Base-by-base conservation (phyloP, 345 rosid species). In the Eucalyptus dawsonii region DNA sequence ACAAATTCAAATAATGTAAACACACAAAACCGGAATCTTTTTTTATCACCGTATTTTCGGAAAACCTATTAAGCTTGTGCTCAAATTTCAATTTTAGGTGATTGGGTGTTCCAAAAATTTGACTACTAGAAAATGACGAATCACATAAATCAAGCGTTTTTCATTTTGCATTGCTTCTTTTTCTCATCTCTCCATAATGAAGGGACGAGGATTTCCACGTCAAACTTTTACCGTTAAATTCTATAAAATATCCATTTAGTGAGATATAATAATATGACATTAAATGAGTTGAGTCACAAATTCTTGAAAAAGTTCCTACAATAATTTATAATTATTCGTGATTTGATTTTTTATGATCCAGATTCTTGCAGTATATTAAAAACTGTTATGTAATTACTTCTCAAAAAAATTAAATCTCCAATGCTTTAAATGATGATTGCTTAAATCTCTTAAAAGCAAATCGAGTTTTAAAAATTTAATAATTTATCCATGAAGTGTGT, bases 371-470 rank as follows among this genome's bases (percentile, higher is more conserved):
- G 1, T 53, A 53, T 19, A 53, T 53, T 53, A 53, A 53, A 53
- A 2, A 53, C 2, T 8, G 0, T 53, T 1, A 8, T 53, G 24
- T 0, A 19, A 53, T 53, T 53, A 53, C 19, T 53, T 53, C 5
- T 53, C 10, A 19, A 53, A 53, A 17, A 53, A 53, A 19, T 53
- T 19, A 53, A 53, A 53, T 53, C 27, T 76, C 47, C 5, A 19
- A 14, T 0, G 15, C 14, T 76, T 21, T 76, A 76, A 76, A 11
- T 10, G 27, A 76, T 76, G 47, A 72, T 37, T 3, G 15, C 29
- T 69, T 69, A 69, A 9, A 69, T 69, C 80, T 69, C 80, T 34
- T 37, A 37, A 37, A 76, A 76, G 42, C 47, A 76, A 76, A 76
- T 6, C 5, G 5, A 76, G 40, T 22, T 19, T 40, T 76, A 25